These are phyloP conservation scores for Fusarium dlaminii DNA, from an alignment of 2,329 filamentous ascomycete species.

Conservation along the genomic window DNA sequence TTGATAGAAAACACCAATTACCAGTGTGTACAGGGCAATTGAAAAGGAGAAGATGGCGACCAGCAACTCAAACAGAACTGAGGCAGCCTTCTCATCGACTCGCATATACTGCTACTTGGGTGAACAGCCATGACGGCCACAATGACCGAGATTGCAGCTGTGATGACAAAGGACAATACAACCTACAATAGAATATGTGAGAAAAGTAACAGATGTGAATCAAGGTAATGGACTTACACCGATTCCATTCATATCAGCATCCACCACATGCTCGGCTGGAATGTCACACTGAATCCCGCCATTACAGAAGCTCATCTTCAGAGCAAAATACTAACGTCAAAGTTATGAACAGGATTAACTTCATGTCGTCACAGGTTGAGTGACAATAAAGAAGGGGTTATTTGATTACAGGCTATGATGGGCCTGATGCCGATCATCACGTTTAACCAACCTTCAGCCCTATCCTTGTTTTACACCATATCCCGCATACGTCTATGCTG, in stretches of 20 bases:
- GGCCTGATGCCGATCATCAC: conserved; percentile 4
- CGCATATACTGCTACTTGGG: conserved; percentile 14
- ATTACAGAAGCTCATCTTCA: conserved; percentile 6
- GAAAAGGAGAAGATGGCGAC: background rate
- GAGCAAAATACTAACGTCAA: background rate
- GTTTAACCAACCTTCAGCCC: background rate
- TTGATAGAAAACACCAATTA: background rate
- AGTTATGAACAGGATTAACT: background rate
- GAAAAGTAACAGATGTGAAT: background rate
- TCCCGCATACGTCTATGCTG: background rate
- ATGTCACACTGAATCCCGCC: background rate
- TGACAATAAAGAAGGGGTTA: background rate
- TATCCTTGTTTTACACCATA: conserved; percentile 13
- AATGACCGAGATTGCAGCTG: conserved; percentile 12
- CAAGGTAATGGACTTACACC: background rate
- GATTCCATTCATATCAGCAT: conserved; percentile 31
- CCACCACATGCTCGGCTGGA: conserved; percentile 1
- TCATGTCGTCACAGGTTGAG: background rate
- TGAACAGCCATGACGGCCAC: conserved; percentile 1
- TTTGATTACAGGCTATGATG: background rate
- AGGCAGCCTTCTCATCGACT: conserved; percentile 18
- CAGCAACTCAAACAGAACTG: conserved; percentile 17
- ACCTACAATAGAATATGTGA: conserved; percentile 5
- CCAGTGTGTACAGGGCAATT: conserved; percentile 9
- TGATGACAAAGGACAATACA: conserved; percentile 13